Base-by-base conservation (phyloP, 108 stramenopile genomes). In the Cyclotella cryptica region DNA sequence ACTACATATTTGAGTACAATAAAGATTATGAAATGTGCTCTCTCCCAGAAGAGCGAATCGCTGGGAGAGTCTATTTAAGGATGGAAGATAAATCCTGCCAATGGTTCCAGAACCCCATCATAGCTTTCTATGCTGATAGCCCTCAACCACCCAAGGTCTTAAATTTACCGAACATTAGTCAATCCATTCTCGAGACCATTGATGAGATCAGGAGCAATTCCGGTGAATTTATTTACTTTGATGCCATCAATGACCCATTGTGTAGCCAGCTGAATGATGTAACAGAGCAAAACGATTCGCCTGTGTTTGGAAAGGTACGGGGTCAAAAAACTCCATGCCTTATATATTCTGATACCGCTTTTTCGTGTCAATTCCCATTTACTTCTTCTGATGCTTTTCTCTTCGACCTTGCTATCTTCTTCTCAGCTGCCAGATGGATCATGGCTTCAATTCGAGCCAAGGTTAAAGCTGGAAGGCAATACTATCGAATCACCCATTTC, bases 1-100 rank as follows among this genome's bases (percentile, higher is more conserved):
- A 28, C 29, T 72, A 61, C 45, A 24, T 69, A 19, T 80, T 84
- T 43, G 64, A 80, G 22, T 84, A 69, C 54, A 84, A 80, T 60
- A 84, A 43, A 46, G 83, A 75, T 43, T 84, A 84, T 71, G 22
- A 59, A 35, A 84, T 84, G 74, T 84, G 83, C 35, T 11, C 10
- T 14, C 51, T 49, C 49, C 60, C 66, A 12, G 65, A 82, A 42
- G 75, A 76, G 46, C 17, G 45, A 39, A 44, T 21, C 39, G 9
- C 44, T 28, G 82, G 78, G n/a, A 41, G 43, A 39, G 73, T 83
- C 21, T 67, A 47, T 15, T 41, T 83, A 0, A 62, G 57, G 30
- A 63, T 84, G 55, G 13, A 42, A 1, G 83, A 84, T 64, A 51
- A 66, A 22, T 51, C 74, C 5, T 84, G 83, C 51, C 66, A 79